A percentile compares a stretch with the other conserved stretches of the same genome.
Conservation (phyloP, 1,284 basidiomycete species). For the Cutaneotrichosporon daszewskae region DNA sequence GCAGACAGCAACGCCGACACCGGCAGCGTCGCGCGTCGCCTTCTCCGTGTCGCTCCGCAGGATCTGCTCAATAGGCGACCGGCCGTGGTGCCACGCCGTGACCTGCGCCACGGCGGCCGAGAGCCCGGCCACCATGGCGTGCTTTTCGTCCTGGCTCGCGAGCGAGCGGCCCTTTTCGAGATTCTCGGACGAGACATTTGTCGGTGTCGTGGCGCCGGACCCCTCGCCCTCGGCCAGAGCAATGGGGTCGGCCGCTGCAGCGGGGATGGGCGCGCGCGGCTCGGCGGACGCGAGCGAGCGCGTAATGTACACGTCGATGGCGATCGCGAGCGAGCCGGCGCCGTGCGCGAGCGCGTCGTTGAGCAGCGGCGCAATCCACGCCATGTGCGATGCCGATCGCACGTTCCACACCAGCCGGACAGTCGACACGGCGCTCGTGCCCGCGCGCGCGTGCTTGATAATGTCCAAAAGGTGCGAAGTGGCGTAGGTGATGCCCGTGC, state of each 20-base stretch:
- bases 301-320: conserved; percentile 21
- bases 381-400: conserved; percentile 2
- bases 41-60: conserved; percentile 7
- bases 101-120: neutral
- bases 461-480: conserved; percentile 29
- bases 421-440: conserved; percentile 20
- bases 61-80: conserved; percentile 12
- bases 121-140: conserved; percentile 1
- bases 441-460: conserved; percentile 22
- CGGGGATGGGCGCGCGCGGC: neutral
- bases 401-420: conserved; percentile 38
- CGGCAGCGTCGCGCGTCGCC: conserved; percentile 5
- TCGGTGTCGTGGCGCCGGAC: conserved; percentile 5
- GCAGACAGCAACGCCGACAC: conserved; percentile 22
- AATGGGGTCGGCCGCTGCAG: neutral
- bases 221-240: neutral
- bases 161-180: neutral
- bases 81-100: conserved; percentile 9
- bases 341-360: conserved; percentile 11
- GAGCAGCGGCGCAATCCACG: conserved; percentile 17
- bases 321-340: conserved; percentile 6
- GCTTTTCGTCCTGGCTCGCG: conserved; percentile 1
- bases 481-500: conserved; percentile 39
- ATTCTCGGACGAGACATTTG: neutral
- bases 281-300: conserved; percentile 8